phyloP scores from a whole-genome alignment of 2,329 filamentous ascomycete species.

The Zasmidium angulare region DNA sequence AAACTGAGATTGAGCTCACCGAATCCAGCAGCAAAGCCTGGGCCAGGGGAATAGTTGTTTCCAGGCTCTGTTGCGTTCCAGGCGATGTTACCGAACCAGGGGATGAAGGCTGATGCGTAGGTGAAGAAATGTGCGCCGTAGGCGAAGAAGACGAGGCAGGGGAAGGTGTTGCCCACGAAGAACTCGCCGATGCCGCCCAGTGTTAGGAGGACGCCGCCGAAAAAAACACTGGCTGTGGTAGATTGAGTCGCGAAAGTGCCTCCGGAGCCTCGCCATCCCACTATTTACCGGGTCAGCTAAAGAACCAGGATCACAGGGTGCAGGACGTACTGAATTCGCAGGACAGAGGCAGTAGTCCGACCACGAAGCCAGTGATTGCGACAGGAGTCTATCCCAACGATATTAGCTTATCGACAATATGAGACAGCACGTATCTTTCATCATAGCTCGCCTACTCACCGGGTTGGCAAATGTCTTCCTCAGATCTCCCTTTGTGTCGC shows the following conservation, averaged over 20 bases:
- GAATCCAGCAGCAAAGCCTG: constrained; percentile 17
- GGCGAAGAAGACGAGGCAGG: constrained; percentile 27
- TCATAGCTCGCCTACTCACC: too few species aligned
- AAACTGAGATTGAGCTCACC: constrained; percentile 11
- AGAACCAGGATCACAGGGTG: constrained; percentile 4
- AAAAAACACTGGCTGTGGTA: constrained; percentile 30
- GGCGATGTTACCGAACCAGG: constrained; percentile 18
- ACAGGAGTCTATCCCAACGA: constrained; percentile 26
- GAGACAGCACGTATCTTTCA: too few species aligned
- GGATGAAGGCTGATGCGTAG: constrained; percentile 21
- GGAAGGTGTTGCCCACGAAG: constrained; percentile 37
- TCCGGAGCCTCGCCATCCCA: constrained; percentile 16
- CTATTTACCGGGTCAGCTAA: neutral
- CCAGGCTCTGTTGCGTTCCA: constrained; percentile 15
- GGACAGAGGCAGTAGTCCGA: constrained; percentile 20
- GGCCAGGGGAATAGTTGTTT: neutral
- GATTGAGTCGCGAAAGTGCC: constrained; percentile 6
- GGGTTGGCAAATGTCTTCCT: constrained; percentile 24
- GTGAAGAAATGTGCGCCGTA: constrained; percentile 26
- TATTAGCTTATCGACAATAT: too few species aligned
- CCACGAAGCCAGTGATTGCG: constrained; percentile 23
- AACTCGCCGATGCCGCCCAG: constrained; percentile 37
- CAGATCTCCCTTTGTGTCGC: constrained; percentile 16
- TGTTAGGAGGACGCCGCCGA: constrained; percentile 38
- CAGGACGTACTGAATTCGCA: constrained; percentile 8